Conservation (phyloP, 306 rosid species). For the Rubus parviflorus region DNA sequence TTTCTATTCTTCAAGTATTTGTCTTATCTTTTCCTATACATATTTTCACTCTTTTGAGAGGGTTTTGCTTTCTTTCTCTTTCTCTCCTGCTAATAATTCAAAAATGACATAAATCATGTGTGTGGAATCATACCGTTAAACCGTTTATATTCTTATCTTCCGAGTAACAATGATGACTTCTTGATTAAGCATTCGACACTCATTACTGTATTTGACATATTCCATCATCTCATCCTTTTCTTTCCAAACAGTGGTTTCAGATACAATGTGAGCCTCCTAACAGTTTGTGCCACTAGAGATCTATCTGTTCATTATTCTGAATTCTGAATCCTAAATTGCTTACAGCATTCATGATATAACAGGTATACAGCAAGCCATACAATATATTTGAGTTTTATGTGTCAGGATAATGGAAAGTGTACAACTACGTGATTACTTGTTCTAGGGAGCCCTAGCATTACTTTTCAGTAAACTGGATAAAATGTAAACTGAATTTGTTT, state of each 20-base stretch:
- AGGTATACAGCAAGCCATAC: neutral
- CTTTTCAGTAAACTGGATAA: conserved; percentile 17
- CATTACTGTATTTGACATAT: conserved; percentile 14
- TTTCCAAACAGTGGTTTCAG: conserved; percentile 11
- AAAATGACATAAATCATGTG: conserved; percentile 36
- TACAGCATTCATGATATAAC: neutral
- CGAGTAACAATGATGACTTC: conserved; percentile 37
- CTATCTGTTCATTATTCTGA: neutral
- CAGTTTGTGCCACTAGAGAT: conserved; percentile 15
- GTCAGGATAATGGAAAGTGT: conserved; percentile 1
- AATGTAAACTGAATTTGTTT: conserved; percentile 14
- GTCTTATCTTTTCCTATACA: too few species aligned
- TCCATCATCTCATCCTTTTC: conserved; percentile 16
- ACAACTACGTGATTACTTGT: neutral
- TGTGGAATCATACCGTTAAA: conserved; percentile 34
- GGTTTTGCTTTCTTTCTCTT: conserved; percentile 8
- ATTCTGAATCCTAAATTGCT: neutral
- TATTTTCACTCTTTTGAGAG: neutral
- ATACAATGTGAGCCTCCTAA: conserved; percentile 11
- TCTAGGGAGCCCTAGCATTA: conserved; percentile 3
- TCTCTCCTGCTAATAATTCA: conserved; percentile 12
- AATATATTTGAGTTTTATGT: neutral
- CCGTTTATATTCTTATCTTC: conserved; percentile 21
- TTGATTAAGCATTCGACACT: conserved; percentile 20
- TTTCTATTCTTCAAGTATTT: neutral